Base-by-base conservation (phyloP, 208 protist species). In the Trypanosoma melophagium region DNA sequence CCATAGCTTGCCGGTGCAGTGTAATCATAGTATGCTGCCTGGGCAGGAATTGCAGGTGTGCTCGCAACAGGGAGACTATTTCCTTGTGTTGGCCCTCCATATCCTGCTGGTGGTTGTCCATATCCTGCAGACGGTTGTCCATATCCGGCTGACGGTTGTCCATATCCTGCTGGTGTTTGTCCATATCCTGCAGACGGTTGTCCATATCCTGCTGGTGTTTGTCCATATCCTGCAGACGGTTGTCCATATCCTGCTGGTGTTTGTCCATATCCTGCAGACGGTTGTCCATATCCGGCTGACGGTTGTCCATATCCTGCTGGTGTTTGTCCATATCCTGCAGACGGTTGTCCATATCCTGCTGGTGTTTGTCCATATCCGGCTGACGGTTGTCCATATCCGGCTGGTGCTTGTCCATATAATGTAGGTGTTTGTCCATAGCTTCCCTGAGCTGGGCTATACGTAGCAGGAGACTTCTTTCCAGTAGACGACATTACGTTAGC, bases 11-110 rank as follows among this genome's bases (percentile, higher is more conserved):
- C 45, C 16, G 79, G 86, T 1, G 61, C 61, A 7, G 51, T 72
- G 68, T 92, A 87, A 63, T 74, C 61, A 42, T 42, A 67, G 44
- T 59, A 74, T 14, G 61, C 40, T 47, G 42, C 28, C 44, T 69
- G 53, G 22, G 38, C 53, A n/a, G 53, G 53, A 9, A 53, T 1
- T 5, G 41, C 63, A 2, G 51, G 63, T 40, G 63, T 4, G 9
- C 21, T 35, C 3, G 45, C 54, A 22, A 2, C 1, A 17, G 65
- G 65, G 19, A 62, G 0, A 21, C 9, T 54, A 47, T 62, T 62
- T 1, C 54, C 54, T 2, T 42, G 45, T 8, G 0, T 12, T 22
- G 66, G 56, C 22, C 58, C 21, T 21, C 61, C 61, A 66, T 55
- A 66, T n/a, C 55, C 63, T 10, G 22, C 22, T 57, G 51, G 54